phyloP scores from a whole-genome alignment of 73 alveolate genomes.

The Paramecium primaurelia region DNA sequence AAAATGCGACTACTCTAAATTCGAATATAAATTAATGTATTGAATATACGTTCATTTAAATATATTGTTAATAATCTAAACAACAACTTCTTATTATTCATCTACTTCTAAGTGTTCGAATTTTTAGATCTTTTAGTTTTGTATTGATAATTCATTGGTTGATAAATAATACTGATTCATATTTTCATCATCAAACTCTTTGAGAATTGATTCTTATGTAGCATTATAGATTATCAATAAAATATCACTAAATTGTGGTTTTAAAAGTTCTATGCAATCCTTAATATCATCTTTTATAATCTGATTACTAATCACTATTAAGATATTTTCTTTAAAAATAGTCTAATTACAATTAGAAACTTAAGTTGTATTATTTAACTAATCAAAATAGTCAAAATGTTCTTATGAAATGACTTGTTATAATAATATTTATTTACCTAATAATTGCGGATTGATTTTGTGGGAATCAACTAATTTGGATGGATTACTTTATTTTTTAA shows the following conservation, averaged over 20 bases:
- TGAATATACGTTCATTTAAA: neutral
- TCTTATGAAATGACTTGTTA: neutral
- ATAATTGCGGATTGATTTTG: neutral
- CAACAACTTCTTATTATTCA: neutral
- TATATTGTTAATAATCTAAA: neutral
- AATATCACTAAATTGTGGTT: neutral
- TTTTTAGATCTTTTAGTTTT: neutral
- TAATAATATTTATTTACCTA: neutral
- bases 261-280: neutral
- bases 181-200: neutral
- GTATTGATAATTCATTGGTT: neutral
- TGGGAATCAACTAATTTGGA: neutral
- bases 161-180: neutral
- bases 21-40: neutral
- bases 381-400: neutral
- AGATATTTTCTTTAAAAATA: neutral
- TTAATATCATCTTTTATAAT: neutral
- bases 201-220: neutral
- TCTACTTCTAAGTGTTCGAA: neutral
- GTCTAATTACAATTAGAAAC: neutral
- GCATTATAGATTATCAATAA: slow-evolving; percentile 1
- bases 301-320: neutral
- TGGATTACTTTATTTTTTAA: neutral
- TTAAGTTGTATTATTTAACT: neutral
- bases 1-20: neutral